Conservation (phyloP, 352 stramenopile genomes). For the Phytophthora pini region DNA sequence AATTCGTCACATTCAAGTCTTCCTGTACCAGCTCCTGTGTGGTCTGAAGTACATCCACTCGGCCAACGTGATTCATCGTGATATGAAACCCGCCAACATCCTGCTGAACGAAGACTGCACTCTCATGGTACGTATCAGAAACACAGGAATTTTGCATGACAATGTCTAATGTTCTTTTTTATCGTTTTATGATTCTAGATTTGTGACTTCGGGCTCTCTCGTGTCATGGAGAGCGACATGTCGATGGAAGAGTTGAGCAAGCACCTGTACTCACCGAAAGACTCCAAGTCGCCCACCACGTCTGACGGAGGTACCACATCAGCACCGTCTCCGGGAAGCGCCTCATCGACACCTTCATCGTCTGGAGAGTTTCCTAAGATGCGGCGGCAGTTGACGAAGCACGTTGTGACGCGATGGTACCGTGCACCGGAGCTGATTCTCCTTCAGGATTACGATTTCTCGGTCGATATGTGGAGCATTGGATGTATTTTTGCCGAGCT, state of each 20-base stretch:
- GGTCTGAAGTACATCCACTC: conserved; percentile 97
- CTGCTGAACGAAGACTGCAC: conserved; percentile 89
- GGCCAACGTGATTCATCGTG: conserved; percentile 89
- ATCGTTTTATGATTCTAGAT: conserved; percentile 48
- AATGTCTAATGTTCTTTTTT: conserved; percentile 2
- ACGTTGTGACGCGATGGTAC: conserved; percentile 99
- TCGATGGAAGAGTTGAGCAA: conserved; percentile 81
- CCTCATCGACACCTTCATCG: conserved; percentile 76
- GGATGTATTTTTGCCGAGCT: conserved; percentile 95
- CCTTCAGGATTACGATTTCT: conserved; percentile 94
- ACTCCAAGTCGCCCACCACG: conserved; percentile 78
- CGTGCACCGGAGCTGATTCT: conserved; percentile 96
- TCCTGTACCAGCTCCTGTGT: conserved; percentile 95
- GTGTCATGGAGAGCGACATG: conserved; percentile 80
- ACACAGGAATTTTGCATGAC: not conserved
- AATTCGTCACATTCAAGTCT: conserved; percentile 97
- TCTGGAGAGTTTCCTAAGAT: conserved; percentile 71
- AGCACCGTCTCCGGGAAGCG: conserved; percentile 63
- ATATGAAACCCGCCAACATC: conserved; percentile 92
- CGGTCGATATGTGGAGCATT: conserved; percentile 99
- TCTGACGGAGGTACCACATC: conserved; percentile 69
- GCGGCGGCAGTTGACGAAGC: conserved; percentile 95
- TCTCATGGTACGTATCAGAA: conserved; percentile 58
- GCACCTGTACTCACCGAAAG: conserved; percentile 82
- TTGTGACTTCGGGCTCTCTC: conserved; percentile 85